These are phyloP conservation scores for Phytophthora kernoviae DNA, from an alignment of 352 stramenopile species.

Conservation along the genomic window DNA sequence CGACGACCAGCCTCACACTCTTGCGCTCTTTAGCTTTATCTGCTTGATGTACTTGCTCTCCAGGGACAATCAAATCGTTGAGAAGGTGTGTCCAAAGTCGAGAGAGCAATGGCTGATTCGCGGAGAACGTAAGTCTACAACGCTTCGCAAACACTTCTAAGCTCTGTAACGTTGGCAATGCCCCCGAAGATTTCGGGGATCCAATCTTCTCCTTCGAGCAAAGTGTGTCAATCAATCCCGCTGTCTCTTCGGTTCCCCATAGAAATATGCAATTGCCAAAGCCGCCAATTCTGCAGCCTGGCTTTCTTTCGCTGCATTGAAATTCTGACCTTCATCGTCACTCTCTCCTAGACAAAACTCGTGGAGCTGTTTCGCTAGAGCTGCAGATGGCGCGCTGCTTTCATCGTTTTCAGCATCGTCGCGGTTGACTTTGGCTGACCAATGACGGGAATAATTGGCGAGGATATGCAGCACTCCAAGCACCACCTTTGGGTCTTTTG, in stretches of 20 bases:
- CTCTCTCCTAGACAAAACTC: slow-evolving; percentile 52
- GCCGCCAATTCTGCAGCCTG: slow-evolving; percentile 63
- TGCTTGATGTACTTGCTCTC: slow-evolving; percentile 6
- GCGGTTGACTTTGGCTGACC: slow-evolving; percentile 24
- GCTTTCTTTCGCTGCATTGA: slow-evolving; percentile 33
- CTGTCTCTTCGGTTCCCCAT: slow-evolving; percentile 39
- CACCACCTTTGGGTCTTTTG: slow-evolving; percentile 53
- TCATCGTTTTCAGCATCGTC: slow-evolving; percentile 20
- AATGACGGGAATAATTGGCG: slow-evolving; percentile 60
- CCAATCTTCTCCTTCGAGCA: slow-evolving; percentile 55
- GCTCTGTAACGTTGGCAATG: slow-evolving; percentile 56
- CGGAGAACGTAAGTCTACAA: slow-evolving; percentile 34
- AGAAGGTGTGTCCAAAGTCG: slow-evolving; percentile 55
- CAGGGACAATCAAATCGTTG: slow-evolving; percentile 39
- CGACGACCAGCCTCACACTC: slow-evolving; percentile 4
- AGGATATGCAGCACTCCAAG: slow-evolving; percentile 56
- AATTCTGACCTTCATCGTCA: slow-evolving; percentile 27
- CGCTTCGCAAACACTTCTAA: slow-evolving; percentile 70
- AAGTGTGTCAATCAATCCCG: slow-evolving; percentile 48
- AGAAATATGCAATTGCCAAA: slow-evolving; percentile 54
- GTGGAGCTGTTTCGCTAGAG: slow-evolving; percentile 47
- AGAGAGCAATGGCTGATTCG: slow-evolving; percentile 28
- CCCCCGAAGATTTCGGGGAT: slow-evolving; percentile 16
- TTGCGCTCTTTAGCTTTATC: slow-evolving; percentile 29
- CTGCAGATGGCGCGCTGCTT: slow-evolving; percentile 32